Base-by-base conservation (phyloP, 139 green algal genomes). In the Nannochloris sp. region DNA sequence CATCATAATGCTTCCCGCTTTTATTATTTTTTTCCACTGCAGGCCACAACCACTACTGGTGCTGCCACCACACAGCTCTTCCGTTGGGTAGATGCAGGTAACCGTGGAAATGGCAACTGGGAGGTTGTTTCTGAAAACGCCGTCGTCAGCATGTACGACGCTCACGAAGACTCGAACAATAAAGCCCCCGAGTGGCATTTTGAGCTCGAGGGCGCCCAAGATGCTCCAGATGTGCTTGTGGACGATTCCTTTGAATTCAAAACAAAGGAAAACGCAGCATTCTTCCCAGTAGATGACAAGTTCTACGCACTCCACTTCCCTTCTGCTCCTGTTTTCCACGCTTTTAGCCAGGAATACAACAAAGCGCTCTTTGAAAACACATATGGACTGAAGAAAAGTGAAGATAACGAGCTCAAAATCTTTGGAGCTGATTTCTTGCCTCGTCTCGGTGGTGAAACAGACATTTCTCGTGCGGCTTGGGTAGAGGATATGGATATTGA, bases 341-440 rank as follows among this genome's bases (percentile, higher is more conserved):
- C 34, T 33, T 88, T 89, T 56, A 59, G 67, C 5, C 61, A 72
- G 25, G 36, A 77, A 36, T 80, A 81, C 51, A 78, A 87, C n/a
- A 65, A 75, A 51, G 74, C 70, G 35, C 56, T 90, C 24, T 97
- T 97, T 74, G 81, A 93, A 38, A 97, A 97, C 71, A 84, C 65
- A 2, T 92, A 84, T 64, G 80, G 79, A 2, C 29, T 85, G 35
- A 64, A 89, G 37, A 74, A 81, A 19, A 84, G 80, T 5, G 71
- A 75, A 8, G 76, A 46, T 0, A 81, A 77, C 4, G 60, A 70
- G 27, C 55, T 55, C 32, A 87, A 90, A 63, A 35, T 82, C 2
- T 73, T 83, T 56, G 77, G 77, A 23, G 68, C 65, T 33, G 76
- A 76, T 36, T 62, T 68, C 1, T 33, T 72, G 35, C 36, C 25